These are phyloP conservation scores for Cladosporium sp. DNA, from an alignment of 2,329 filamentous ascomycete genomes.

Conservation along the genomic window DNA sequence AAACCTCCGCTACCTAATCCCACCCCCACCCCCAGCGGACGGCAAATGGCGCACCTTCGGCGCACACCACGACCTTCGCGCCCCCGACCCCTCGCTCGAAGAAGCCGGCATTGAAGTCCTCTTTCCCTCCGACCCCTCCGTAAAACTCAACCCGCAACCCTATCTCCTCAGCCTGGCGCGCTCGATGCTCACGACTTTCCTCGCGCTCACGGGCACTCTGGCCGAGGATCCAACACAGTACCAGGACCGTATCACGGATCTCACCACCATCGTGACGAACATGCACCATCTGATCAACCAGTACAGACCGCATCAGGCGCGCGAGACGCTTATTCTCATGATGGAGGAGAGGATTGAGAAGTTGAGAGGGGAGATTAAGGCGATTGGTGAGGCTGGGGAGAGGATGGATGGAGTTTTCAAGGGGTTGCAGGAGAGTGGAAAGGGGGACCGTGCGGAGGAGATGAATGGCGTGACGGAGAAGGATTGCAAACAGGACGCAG, in stretches of 20 bases:
- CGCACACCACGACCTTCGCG: constrained; percentile 57
- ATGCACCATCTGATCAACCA: constrained; percentile 92
- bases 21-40: constrained; percentile 66
- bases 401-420: constrained; percentile 50
- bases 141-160: constrained; percentile 45
- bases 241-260: constrained; percentile 68
- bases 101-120: constrained; percentile 69
- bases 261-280: constrained; percentile 82
- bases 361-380: constrained; percentile 68
- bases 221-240: constrained; percentile 58
- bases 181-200: constrained; percentile 80
- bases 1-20: constrained; percentile 73
- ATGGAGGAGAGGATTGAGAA: constrained; percentile 80
- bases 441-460: neutral
- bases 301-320: constrained; percentile 87
- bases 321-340: constrained; percentile 79
- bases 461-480: neutral
- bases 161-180: constrained; percentile 70
- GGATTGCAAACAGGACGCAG: neutral
- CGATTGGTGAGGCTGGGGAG: constrained; percentile 62
- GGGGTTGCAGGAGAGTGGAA: neutral
- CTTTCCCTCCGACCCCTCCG: constrained; percentile 47
- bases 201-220: constrained; percentile 74
- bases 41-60: constrained; percentile 75
- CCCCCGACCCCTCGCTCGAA: constrained; percentile 63